Conservation (phyloP, 352 stramenopile species). For the Phytophthora cactorum region DNA sequence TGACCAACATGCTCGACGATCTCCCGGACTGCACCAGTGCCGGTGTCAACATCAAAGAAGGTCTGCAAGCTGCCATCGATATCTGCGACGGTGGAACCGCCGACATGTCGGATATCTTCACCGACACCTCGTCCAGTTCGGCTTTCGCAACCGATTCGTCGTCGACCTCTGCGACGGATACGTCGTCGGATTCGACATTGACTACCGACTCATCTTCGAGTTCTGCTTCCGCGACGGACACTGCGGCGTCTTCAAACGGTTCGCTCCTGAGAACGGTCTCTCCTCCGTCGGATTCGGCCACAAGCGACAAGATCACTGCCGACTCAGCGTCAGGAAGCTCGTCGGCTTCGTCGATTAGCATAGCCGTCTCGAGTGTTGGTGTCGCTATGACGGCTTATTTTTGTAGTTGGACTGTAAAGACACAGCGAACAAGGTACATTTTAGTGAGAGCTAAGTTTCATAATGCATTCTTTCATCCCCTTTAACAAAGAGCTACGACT, state of each 20-base stretch:
- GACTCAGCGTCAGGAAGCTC: slow-evolving; percentile 5
- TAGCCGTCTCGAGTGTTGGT: not conserved
- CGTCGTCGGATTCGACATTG: not conserved
- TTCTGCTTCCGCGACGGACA: not conserved
- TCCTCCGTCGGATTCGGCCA: slow-evolving; percentile 4
- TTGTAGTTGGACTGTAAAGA: not conserved
- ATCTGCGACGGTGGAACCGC: slow-evolving; percentile 18
- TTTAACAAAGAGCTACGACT: not conserved
- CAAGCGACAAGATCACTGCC: slow-evolving; percentile 25
- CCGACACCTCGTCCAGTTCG: slow-evolving; percentile 10
- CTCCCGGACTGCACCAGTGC: slow-evolving; percentile 28
- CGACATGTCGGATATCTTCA: slow-evolving; percentile 16
- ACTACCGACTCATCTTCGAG: slow-evolving; percentile 7
- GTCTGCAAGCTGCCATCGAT: slow-evolving; percentile 13
- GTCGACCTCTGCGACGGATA: not conserved
- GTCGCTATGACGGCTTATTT: not conserved
- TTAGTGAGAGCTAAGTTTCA: not conserved
- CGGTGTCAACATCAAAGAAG: slow-evolving; percentile 25
- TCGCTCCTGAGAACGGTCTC: slow-evolving; percentile 1
- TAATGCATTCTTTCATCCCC: slow-evolving; percentile 10
- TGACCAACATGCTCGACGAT: slow-evolving; percentile 11
- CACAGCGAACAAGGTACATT: not conserved
- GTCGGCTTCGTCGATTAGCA: not conserved
- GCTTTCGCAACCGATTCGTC: slow-evolving; percentile 2
- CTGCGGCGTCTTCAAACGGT: not conserved